These are phyloP conservation scores for Hibiscus tridactylites DNA, from an alignment of 345 rosid genomes.

Conservation along the genomic window DNA sequence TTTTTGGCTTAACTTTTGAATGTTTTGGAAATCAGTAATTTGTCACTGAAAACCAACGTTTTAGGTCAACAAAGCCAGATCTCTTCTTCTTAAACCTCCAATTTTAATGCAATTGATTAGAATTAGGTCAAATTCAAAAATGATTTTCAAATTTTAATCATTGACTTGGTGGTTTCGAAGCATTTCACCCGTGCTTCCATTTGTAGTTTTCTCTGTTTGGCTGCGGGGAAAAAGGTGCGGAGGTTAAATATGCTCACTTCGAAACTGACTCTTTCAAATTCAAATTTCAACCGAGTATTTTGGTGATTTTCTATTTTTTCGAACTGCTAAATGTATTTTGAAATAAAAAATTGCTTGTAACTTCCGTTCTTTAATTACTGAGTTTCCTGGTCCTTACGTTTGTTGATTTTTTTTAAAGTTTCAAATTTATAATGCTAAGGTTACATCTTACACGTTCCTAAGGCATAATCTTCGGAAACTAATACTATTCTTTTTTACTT, in stretches of 20 bases:
- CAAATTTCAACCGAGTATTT: background rate
- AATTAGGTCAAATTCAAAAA: background rate
- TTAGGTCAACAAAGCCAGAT: background rate
- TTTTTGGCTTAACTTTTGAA: background rate
- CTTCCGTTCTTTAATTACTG: background rate
- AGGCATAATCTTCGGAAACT: slow-evolving; percentile 15
- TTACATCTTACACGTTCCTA: slow-evolving; percentile 14
- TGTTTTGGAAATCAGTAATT: background rate
- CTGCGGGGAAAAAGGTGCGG: background rate
- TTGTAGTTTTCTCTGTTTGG: slow-evolving; percentile 1
- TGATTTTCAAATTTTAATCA: background rate
- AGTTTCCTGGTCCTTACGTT: background rate
- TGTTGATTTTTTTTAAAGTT: background rate
- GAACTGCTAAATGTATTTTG: background rate
- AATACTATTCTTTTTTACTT: background rate
- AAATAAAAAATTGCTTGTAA: background rate
- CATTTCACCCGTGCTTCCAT: background rate
- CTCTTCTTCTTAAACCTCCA: background rate
- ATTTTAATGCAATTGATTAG: background rate
- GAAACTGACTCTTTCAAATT: slow-evolving; percentile 1
- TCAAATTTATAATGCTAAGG: slow-evolving; percentile 8
- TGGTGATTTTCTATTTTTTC: background rate
- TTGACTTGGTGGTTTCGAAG: background rate
- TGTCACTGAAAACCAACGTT: background rate
- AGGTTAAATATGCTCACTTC: background rate